These are phyloP conservation scores for Xylaria sp. DNA, from an alignment of 2,329 filamentous ascomycete genomes.

Conservation along the genomic window DNA sequence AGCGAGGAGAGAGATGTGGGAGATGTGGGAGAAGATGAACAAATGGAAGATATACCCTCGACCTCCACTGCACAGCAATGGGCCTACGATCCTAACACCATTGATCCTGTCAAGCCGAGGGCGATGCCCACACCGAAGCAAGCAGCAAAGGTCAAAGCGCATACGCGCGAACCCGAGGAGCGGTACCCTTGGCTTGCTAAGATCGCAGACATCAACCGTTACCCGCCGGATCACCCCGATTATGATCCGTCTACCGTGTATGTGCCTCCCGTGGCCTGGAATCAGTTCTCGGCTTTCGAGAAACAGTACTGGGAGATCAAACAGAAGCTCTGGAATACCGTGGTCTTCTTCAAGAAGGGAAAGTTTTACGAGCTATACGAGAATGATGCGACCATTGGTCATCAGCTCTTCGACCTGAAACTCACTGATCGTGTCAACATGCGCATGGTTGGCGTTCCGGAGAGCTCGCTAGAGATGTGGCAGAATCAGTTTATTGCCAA, in stretches of 20 bases:
- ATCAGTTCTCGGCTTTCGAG: slow-evolving; percentile 89
- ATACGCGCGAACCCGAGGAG: slow-evolving; percentile 81
- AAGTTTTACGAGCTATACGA: slow-evolving; percentile 99
- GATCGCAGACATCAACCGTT: slow-evolving; percentile 81
- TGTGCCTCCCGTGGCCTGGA: slow-evolving; percentile 80
- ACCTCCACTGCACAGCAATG: slow-evolving; percentile 82
- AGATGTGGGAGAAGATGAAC: slow-evolving; percentile 57
- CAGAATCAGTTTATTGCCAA: slow-evolving; percentile 98
- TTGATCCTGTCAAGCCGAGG: slow-evolving; percentile 42
- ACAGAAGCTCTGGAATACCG: slow-evolving; percentile 94
- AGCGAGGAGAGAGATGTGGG: slow-evolving; percentile 49
- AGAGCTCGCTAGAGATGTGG: slow-evolving; percentile 95
- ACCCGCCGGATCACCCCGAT: slow-evolving; percentile 79
- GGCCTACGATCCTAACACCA: slow-evolving; percentile 64
- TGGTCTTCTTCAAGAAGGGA: slow-evolving; percentile 99
- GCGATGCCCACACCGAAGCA: slow-evolving; percentile 34
- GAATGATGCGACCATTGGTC: slow-evolving; percentile 93
- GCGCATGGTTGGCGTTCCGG: slow-evolving; percentile 98
- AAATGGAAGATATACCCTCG: slow-evolving; percentile 61
- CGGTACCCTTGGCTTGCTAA: slow-evolving; percentile 91
- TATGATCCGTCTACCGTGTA: slow-evolving; percentile 92
- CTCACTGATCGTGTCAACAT: slow-evolving; percentile 98
- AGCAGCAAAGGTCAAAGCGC: slow-evolving; percentile 67
- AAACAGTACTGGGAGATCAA: slow-evolving; percentile 99
- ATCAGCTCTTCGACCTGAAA: slow-evolving; percentile 96